Evolutionary conservation across 495 filamentous ascomycete species (phyloP).

Genomic region (Trichoderma gamsii): DNA sequence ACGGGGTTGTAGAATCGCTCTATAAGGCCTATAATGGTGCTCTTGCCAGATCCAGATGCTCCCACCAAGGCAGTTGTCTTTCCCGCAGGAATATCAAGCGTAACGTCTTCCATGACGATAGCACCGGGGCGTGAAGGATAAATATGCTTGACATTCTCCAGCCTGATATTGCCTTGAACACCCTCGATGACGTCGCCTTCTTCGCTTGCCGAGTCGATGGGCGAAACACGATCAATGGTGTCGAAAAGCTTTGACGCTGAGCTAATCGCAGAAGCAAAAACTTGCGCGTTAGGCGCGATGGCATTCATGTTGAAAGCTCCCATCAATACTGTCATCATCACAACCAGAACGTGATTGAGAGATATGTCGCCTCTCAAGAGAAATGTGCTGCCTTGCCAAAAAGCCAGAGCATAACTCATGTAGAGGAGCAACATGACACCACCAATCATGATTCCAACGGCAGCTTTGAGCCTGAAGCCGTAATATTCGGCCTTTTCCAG

Average conservation of each 20-base stretch:
- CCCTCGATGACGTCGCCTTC: slow-evolving; percentile 57
- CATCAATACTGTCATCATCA: slow-evolving; percentile 68
- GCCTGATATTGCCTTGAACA: slow-evolving; percentile 63
- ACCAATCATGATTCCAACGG: slow-evolving; percentile 62
- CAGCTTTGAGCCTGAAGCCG: slow-evolving; percentile 59
- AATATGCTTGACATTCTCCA: slow-evolving; percentile 71
- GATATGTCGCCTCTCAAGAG: slow-evolving; percentile 51
- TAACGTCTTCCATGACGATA: slow-evolving; percentile 70
- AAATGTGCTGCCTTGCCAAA: slow-evolving; percentile 75
- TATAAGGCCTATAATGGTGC: slow-evolving; percentile 79
- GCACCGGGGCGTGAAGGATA: slow-evolving; percentile 85
- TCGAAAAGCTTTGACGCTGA: slow-evolving; percentile 70
- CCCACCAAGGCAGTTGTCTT: slow-evolving; percentile 80
- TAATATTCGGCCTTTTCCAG: slow-evolving; percentile 57
- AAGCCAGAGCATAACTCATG: slow-evolving; percentile 70
- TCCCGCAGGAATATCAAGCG: slow-evolving; percentile 66
- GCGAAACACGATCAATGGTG: slow-evolving; percentile 72
- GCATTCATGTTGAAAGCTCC: slow-evolving; percentile 75
- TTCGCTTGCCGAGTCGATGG: slow-evolving; percentile 60
- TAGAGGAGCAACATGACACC: slow-evolving; percentile 66
- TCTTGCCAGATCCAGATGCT: slow-evolving; percentile 78
- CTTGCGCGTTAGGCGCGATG: slow-evolving; percentile 65
- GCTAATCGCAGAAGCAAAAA: slow-evolving; percentile 64
- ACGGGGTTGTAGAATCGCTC: slow-evolving; percentile 87
- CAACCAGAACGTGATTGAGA: slow-evolving; percentile 51